Evolutionary conservation across 1,284 basidiomycete genomes (phyloP).

Genomic region (Cryptococcus sp.): DNA sequence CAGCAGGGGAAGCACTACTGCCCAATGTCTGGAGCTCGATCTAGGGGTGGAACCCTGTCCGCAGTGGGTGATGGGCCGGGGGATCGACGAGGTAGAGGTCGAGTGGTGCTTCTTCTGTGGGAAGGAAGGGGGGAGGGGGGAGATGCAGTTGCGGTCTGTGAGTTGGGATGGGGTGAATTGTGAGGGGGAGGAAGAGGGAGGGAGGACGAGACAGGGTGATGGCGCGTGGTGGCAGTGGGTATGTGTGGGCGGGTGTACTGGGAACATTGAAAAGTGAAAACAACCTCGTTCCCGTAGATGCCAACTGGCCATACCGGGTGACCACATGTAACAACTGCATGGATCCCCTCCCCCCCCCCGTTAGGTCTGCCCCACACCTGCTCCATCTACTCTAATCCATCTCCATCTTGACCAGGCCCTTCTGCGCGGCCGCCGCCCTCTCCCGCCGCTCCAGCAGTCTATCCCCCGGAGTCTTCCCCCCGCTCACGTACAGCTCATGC

Average conservation of each 20-base stretch:
- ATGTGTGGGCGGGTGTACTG: slow-evolving; percentile 3
- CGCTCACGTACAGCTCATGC: slow-evolving; percentile 59
- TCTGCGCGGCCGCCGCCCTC: slow-evolving; percentile 47
- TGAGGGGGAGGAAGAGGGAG: not conserved
- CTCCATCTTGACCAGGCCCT: slow-evolving; percentile 62
- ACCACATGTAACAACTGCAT: not conserved
- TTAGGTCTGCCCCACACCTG: too few relatives aligned
- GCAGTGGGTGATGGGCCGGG: not conserved
- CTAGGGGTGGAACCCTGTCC: not conserved
- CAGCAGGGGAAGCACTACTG: not conserved
- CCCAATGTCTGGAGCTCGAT: not conserved
- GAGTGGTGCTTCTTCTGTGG: slow-evolving; percentile 23
- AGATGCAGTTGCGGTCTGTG: slow-evolving; percentile 12
- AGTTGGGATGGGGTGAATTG: not conserved
- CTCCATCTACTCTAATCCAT: slow-evolving; percentile 7
- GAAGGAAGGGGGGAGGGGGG: slow-evolving; percentile 2
- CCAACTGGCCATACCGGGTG: not conserved
- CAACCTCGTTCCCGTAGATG: not conserved
- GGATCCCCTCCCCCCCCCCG: not conserved
- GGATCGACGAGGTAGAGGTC: slow-evolving; percentile 18
- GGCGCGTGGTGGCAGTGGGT: slow-evolving; percentile 15
- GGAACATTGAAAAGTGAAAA: not conserved
- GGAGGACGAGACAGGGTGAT: too few relatives aligned
- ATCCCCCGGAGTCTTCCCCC: slow-evolving; percentile 46
- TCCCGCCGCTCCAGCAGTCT: slow-evolving; percentile 52